Conservation (phyloP, 257 asterid species). For the Rhazya stricta region DNA sequence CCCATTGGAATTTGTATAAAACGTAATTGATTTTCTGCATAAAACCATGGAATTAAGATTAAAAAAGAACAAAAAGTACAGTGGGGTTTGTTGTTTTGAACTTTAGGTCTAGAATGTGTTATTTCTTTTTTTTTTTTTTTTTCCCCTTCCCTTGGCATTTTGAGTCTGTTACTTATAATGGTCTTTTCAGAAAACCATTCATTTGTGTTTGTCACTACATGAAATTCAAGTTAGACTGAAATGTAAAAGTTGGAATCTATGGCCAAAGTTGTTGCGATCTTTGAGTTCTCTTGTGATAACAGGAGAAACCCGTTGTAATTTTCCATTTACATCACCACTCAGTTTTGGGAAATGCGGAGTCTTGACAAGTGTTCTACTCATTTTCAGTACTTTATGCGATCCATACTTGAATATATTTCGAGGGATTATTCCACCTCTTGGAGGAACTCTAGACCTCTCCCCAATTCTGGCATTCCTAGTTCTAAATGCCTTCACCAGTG, state of each 20-base stretch:
- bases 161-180: background rate
- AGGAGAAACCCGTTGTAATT: background rate
- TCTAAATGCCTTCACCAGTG: slow-evolving; percentile 64
- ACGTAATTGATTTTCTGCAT: background rate
- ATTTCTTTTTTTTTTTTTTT: too few relatives aligned
- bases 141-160: background rate
- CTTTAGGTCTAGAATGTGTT: background rate
- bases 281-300: background rate
- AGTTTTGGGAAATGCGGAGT: background rate
- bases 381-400: slow-evolving; percentile 85
- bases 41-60: background rate
- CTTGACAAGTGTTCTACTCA: slow-evolving; percentile 20
- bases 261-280: background rate
- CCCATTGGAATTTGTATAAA: background rate
- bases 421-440: slow-evolving; percentile 91
- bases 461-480: slow-evolving; percentile 81
- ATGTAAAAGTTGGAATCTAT: background rate
- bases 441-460: slow-evolving; percentile 86
- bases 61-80: background rate
- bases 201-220: background rate
- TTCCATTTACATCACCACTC: background rate
- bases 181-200: background rate
- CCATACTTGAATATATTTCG: slow-evolving; percentile 97
- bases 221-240: background rate
- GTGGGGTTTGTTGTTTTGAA: background rate